Percentiles rank a stretch among this genome's conserved stretches.
Conservation (phyloP, 1,284 basidiomycete genomes). For the Kalmanozyma brasiliensis region DNA sequence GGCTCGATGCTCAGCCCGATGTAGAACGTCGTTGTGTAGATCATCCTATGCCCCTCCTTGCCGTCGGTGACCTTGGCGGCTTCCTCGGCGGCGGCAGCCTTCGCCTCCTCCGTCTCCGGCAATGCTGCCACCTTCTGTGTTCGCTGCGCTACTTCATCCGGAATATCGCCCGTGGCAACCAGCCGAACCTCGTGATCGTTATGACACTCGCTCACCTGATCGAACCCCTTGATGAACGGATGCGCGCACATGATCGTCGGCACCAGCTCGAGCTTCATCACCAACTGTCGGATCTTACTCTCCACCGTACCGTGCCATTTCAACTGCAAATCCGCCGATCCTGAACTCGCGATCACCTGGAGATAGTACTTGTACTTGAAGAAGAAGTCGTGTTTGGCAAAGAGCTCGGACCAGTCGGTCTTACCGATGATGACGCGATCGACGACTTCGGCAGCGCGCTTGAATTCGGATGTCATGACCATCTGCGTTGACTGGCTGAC, state of each 20-base stretch:
- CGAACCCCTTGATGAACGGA: conserved; percentile 93
- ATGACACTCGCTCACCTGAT: conserved; percentile 84
- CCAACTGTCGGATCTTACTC: conserved; percentile 91
- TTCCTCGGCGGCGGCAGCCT: conserved; percentile 51
- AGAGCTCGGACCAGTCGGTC: conserved; percentile 81
- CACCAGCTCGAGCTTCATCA: conserved; percentile 96
- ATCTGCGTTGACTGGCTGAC: conserved; percentile 94
- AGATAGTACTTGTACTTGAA: conserved; percentile 96
- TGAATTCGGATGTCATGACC: conserved; percentile 96
- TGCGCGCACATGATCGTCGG: conserved; percentile 91
- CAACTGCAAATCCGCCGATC: conserved; percentile 82
- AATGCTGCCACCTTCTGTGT: conserved; percentile 56
- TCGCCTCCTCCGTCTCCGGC: conserved; percentile 52
- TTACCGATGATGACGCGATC: conserved; percentile 87
- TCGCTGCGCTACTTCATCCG: conserved; percentile 60
- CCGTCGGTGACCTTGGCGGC: conserved; percentile 52
- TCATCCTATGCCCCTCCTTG: conserved; percentile 74
- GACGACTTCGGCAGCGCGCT: conserved; percentile 90
- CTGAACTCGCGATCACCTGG: conserved; percentile 92
- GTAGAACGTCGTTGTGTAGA: conserved; percentile 94
- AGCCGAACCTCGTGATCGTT: conserved; percentile 75
- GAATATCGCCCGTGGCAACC: conserved; percentile 61
- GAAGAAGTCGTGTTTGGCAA: conserved; percentile 95
- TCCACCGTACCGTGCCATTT: conserved; percentile 99
- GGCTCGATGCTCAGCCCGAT: conserved; percentile 93